Percentiles rank a stretch among this genome's conserved stretches.
phyloP scores from a whole-genome alignment of 495 filamentous ascomycete genomes.

The Bathelium albidoporum region DNA sequence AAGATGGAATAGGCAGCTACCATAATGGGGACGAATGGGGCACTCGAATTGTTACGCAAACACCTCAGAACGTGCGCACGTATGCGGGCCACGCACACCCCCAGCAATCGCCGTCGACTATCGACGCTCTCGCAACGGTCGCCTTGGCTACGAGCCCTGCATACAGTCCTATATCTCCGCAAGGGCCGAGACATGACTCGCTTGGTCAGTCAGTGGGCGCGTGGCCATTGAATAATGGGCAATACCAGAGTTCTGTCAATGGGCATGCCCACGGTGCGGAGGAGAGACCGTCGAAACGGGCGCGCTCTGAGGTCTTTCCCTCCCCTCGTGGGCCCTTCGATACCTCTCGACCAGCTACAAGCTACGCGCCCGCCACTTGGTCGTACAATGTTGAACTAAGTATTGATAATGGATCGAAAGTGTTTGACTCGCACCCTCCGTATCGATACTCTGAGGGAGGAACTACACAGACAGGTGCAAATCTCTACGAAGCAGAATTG shows the following conservation, averaged over 20 bases:
- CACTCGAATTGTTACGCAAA: background rate
- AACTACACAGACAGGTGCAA: background rate
- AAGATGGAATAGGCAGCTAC: background rate
- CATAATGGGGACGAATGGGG: background rate
- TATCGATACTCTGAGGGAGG: background rate
- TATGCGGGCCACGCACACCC: background rate
- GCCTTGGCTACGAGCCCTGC: constrained; percentile 24
- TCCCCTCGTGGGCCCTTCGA: constrained; percentile 37
- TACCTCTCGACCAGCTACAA: constrained; percentile 35
- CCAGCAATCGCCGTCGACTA: constrained; percentile 20
- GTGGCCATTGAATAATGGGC: background rate
- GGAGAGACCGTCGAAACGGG: constrained; percentile 50
- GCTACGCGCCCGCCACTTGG: constrained; percentile 27
- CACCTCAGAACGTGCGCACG: background rate
- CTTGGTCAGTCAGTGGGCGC: background rate
- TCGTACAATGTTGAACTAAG: constrained; percentile 25
- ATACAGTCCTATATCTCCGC: constrained; percentile 5
- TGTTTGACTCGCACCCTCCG: background rate
- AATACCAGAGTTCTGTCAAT: background rate
- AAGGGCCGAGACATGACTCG: background rate
- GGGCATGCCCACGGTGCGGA: constrained; percentile 15
- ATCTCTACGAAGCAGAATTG: background rate
- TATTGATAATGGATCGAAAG: constrained; percentile 15
- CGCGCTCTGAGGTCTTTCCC: constrained; percentile 46
- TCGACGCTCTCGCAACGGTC: constrained; percentile 28